Evolutionary conservation across 352 stramenopile species (phyloP).

Genomic region (Phytopythium ostracodes): DNA sequence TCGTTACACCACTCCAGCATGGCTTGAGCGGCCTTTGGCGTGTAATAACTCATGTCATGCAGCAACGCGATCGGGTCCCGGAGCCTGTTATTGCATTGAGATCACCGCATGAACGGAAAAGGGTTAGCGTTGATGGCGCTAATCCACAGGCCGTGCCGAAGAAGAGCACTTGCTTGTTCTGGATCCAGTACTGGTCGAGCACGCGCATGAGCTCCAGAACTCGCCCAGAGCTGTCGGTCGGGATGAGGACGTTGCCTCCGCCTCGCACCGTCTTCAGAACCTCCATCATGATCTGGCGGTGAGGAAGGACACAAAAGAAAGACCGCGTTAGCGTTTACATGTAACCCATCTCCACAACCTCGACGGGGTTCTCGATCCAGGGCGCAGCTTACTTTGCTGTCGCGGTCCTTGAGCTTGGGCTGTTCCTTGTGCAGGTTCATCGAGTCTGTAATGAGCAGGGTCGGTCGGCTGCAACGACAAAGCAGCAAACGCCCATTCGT

Average conservation of each 20-base stretch:
- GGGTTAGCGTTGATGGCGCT: neutral
- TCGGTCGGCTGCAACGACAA: conserved; percentile 47
- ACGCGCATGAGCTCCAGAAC: conserved; percentile 96
- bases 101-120: neutral
- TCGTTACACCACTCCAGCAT: conserved; percentile 91
- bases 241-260: conserved; percentile 95
- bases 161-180: conserved; percentile 73
- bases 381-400: conserved; percentile 55
- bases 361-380: neutral
- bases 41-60: conserved; percentile 90
- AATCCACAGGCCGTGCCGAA: neutral
- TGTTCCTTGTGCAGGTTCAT: conserved; percentile 86
- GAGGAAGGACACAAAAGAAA: neutral
- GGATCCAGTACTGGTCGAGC: conserved; percentile 94
- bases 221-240: conserved; percentile 90
- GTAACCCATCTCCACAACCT: neutral
- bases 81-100: conserved; percentile 35
- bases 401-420: conserved; percentile 83
- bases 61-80: conserved; percentile 82
- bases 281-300: conserved; percentile 86
- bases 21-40: conserved; percentile 79
- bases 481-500: neutral
- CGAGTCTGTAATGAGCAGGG: conserved; percentile 86
- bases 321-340: neutral
- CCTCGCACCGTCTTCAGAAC: conserved; percentile 90